Conservation (phyloP, 768 basidiomycete genomes). For the Amanita rubescens region DNA sequence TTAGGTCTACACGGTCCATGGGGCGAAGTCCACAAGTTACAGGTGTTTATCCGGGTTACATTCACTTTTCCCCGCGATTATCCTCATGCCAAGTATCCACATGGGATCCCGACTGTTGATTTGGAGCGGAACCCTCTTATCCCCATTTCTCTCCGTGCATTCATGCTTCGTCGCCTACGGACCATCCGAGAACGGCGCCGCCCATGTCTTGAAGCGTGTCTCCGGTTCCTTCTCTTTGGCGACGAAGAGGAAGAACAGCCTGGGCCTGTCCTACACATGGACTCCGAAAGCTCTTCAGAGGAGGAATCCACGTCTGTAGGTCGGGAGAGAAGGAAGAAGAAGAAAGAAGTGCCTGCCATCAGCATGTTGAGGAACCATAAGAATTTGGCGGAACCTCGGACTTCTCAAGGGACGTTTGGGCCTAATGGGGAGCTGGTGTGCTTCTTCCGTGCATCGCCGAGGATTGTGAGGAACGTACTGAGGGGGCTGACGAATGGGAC, state of each 20-base stretch:
- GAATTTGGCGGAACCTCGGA: slow-evolving; percentile 77
- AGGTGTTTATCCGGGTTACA: slow-evolving; percentile 32
- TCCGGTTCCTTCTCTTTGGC: slow-evolving; percentile 72
- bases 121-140: slow-evolving; percentile 81
- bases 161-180: slow-evolving; percentile 71
- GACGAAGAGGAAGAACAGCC: slow-evolving; percentile 51
- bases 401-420: slow-evolving; percentile 84
- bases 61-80: slow-evolving; percentile 88
- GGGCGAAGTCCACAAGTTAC: slow-evolving; percentile 50
- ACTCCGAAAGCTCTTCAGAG: slow-evolving; percentile 61
- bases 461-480: slow-evolving; percentile 55
- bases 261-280: slow-evolving; percentile 27
- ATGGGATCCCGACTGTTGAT: slow-evolving; percentile 66
- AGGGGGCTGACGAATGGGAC: slow-evolving; percentile 43
- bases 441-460: slow-evolving; percentile 75
- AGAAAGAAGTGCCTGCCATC: slow-evolving; percentile 36
- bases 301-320: neutral
- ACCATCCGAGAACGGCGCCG: slow-evolving; percentile 62
- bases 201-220: slow-evolving; percentile 80
- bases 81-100: slow-evolving; percentile 53
- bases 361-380: slow-evolving; percentile 57
- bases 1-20: slow-evolving; percentile 7
- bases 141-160: slow-evolving; percentile 66
- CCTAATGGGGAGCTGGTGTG: slow-evolving; percentile 84
- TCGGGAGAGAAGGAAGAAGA: slow-evolving; percentile 20